Evolutionary conservation across 1,284 basidiomycete genomes (phyloP).

Genomic region (Puccinia coronata): DNA sequence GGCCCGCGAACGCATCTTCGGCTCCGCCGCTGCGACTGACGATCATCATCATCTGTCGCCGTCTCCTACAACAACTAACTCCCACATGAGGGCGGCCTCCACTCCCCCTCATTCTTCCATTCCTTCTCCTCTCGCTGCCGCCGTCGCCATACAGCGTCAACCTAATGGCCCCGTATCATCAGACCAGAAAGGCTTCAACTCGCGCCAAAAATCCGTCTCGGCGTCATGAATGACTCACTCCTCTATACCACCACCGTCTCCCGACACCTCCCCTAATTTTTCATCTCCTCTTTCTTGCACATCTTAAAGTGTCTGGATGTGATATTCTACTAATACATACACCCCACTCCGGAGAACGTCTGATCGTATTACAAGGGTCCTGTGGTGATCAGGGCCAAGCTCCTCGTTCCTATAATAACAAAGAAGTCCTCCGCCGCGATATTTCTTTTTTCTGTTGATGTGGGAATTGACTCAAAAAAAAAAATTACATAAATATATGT

Average conservation of each 20-base stretch:
- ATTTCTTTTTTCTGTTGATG: no score
- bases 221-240: neutral
- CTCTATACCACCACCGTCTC: neutral
- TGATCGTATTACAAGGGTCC: no score
- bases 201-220: constrained; percentile 24
- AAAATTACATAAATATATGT: no score
- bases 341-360: no score
- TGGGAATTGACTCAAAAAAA: no score
- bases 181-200: constrained; percentile 41
- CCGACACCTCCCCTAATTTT: no score
- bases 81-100: neutral
- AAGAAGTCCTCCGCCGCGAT: no score
- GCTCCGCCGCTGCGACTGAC: neutral
- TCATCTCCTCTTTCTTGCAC: neutral
- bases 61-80: neutral
- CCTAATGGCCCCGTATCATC: constrained; percentile 18
- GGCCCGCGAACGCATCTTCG: constrained; percentile 39
- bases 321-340: no score
- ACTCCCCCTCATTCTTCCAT: neutral
- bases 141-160: constrained; percentile 28
- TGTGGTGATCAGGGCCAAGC: no score
- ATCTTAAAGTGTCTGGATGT: no score
- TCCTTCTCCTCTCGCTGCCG: neutral
- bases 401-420: no score
- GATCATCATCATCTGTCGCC: no score